Base-by-base conservation (phyloP, 2,329 filamentous ascomycete genomes). In the Pseudocercospora macadamiae region DNA sequence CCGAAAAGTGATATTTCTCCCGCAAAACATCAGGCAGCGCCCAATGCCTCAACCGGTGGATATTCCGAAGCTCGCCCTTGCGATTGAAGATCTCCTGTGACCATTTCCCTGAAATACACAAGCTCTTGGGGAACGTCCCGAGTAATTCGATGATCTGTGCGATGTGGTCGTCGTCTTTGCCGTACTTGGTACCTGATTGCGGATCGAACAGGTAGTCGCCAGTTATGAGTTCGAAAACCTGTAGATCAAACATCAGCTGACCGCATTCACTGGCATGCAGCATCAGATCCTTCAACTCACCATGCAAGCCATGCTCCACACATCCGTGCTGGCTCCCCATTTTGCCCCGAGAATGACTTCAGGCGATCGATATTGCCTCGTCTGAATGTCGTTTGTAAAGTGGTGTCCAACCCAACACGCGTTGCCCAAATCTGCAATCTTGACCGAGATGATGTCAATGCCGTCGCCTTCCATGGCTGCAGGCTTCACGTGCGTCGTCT, bases 271-370 rank as follows among this genome's bases (percentile, higher is more conserved):
- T 8, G 16, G n/a, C 14, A 18, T 49, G 47, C 26, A 16, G 47
- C 26, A 2, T 25, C 10, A 26, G 30, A 32, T 48, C 34, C 23
- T 26, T 54, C 39, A 44, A 34, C 86, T 70, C 83, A 97, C 95
- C 95, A 99, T 99, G 67, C 90, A 90, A 59, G 95, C 93, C 95
- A 99, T 99, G 77, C 93, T 97, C 95, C 95, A 99, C 6, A 97
- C 90, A 76, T 99, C 95, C 1, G 95, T 97, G 73, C 93, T 97
- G n/a, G 95, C 95, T 66, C 95, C 95, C 95, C 95, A 99, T 80
- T 97, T 97, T 2, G 92, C 87, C 36, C 95, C 95, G 18, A 99
- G 80, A 61, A 99, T 97, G 57, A 99, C 95, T 77, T 99, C 95
- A 1, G 95, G 95, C 1, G 95, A 97, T 57, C 95, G 85, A 76